phyloP scores from a whole-genome alignment of 164 flowering plant genomes.

The Nymphaea colorata region DNA sequence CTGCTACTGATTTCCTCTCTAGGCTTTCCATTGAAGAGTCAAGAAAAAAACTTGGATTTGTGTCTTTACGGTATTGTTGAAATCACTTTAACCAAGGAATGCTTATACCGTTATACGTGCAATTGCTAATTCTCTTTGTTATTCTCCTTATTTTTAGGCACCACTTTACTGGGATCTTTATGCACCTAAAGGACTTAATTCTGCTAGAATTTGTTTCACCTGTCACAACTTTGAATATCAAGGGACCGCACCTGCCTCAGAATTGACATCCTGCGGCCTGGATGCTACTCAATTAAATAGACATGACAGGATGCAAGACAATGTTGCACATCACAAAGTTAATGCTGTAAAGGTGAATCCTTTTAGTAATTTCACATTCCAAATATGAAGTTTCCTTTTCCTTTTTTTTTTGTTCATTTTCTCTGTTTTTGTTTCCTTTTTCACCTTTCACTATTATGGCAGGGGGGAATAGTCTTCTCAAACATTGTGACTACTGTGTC shows the following conservation, averaged over 20 bases:
- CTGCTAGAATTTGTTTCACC: conserved; percentile 92
- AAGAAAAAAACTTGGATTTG: no score
- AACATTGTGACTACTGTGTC: conserved; percentile 97
- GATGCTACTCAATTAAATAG: conserved; percentile 73
- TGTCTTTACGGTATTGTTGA: no score
- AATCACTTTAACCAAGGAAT: no score
- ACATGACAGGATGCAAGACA: conserved; percentile 97
- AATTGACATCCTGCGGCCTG: conserved; percentile 86
- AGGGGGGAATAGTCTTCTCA: conserved; percentile 97
- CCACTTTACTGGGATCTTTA: conserved; percentile 95
- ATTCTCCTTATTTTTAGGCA: conserved; percentile 37
- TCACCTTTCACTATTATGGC: conserved; percentile 4
- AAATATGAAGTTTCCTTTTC: neutral
- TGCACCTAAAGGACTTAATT: conserved; percentile 78
- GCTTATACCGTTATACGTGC: no score
- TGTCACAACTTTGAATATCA: conserved; percentile 99
- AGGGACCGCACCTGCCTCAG: conserved; percentile 79
- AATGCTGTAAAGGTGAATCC: conserved; percentile 78
- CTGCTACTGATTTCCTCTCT: neutral
- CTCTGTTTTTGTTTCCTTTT: neutral
- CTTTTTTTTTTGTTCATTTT: neutral
- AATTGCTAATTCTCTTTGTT: conserved; percentile 2
- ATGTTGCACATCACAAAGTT: conserved; percentile 54
- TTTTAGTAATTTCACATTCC: neutral
- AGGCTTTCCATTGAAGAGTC: neutral